These are phyloP conservation scores for Globisporangium orthogonon DNA, from an alignment of 352 stramenopile species.

Conservation along the genomic window DNA sequence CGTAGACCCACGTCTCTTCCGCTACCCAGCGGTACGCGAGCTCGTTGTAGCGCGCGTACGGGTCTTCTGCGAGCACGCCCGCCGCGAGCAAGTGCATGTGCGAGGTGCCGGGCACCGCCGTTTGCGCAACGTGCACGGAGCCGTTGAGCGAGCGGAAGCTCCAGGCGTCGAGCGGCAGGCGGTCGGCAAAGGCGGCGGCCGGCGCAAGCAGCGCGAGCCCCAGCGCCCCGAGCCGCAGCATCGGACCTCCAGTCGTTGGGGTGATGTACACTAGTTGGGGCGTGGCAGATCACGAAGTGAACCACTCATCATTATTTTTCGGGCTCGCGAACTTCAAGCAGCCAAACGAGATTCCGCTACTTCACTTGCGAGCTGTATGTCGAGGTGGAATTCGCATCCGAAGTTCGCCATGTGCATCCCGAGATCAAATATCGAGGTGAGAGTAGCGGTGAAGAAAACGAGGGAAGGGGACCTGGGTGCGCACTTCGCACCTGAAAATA, in stretches of 20 bases:
- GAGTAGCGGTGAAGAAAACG: not conserved
- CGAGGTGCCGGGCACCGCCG: conserved; percentile 53
- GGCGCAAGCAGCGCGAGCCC: not conserved
- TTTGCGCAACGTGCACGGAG: conserved; percentile 46
- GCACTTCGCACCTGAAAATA: not conserved
- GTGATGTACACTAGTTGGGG: not conserved
- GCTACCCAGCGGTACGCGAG: conserved; percentile 58
- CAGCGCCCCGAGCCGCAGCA: not conserved
- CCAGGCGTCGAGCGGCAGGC: conserved; percentile 38
- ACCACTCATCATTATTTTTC: not conserved
- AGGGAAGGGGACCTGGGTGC: not conserved
- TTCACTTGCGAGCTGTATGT: not conserved
- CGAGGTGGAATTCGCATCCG: not conserved
- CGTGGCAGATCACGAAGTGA: not conserved
- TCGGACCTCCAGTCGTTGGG: not conserved
- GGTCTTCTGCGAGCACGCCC: conserved; percentile 55
- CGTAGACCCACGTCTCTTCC: conserved; percentile 67
- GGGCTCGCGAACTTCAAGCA: not conserved
- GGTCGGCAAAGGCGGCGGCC: conserved; percentile 3
- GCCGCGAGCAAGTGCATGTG: conserved; percentile 65
- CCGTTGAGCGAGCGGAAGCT: conserved; percentile 46
- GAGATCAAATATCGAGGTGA: not conserved
- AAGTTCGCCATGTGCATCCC: not conserved
- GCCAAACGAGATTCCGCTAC: not conserved
- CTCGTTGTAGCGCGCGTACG: conserved; percentile 75